Conservation (phyloP, 2,329 filamentous ascomycete species). For the Alternaria panax region DNA sequence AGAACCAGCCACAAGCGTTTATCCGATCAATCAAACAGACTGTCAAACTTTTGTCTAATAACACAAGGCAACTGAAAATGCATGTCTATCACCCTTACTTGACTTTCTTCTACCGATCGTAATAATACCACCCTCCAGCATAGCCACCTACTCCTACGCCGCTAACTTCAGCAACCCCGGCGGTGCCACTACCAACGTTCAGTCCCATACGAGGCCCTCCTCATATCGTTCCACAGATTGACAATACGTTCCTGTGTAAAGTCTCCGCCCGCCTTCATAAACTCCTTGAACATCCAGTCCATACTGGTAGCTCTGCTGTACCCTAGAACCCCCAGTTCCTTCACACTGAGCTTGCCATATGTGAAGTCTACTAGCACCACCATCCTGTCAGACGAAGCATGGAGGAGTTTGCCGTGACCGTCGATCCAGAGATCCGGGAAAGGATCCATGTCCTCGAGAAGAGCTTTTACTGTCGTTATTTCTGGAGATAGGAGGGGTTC, state of each 20-base stretch:
- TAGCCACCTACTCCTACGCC: not conserved
- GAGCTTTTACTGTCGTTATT: not conserved
- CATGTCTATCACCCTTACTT: not conserved
- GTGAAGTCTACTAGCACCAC: not conserved
- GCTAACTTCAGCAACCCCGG: not conserved
- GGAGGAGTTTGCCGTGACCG: not conserved
- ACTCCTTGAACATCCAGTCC: not conserved
- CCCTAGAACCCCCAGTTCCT: not conserved
- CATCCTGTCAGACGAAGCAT: not conserved
- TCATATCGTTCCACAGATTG: too few species aligned
- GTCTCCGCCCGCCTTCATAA: too few species aligned
- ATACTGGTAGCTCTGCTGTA: not conserved
- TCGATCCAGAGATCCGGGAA: not conserved
- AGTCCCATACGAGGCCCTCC: too few species aligned
- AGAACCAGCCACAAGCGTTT: not conserved
- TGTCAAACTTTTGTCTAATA: not conserved
- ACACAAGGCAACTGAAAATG: not conserved
- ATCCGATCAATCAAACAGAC: not conserved
- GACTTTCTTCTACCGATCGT: too few species aligned
- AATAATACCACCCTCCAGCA: not conserved
- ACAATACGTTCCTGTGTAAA: too few species aligned
- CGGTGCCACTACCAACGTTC: not conserved
- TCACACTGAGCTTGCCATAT: not conserved
- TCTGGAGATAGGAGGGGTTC: not conserved
- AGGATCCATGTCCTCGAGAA: not conserved